Conservation (phyloP, 108 stramenopile genomes). For the Nitzschia inconspicua region DNA sequence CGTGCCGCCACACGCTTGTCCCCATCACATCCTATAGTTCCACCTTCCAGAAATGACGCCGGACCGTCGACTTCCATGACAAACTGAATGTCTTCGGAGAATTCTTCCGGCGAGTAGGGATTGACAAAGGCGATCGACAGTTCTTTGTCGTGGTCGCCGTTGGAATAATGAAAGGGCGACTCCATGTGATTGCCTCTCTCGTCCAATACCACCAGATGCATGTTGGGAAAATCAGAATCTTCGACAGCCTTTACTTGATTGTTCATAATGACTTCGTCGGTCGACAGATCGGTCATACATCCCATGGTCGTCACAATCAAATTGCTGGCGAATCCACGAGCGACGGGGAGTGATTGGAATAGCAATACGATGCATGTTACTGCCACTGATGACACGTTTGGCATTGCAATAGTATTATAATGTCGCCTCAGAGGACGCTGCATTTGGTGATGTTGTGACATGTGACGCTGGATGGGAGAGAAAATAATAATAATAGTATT, state of each 20-base stretch:
- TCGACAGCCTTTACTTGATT: conserved; percentile 36
- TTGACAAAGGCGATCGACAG: conserved; percentile 34
- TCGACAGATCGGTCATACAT: conserved; percentile 45
- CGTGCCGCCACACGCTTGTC: conserved; percentile 27
- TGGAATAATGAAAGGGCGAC: conserved; percentile 21
- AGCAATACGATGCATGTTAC: too few species aligned
- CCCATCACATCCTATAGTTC: conserved; percentile 35
- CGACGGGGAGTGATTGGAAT: too few species aligned
- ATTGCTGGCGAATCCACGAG: conserved; percentile 32
- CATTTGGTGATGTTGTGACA: too few species aligned
- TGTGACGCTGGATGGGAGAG: too few species aligned
- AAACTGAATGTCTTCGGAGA: conserved; percentile 54
- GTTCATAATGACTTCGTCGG: conserved; percentile 75
- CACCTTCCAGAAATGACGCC: conserved; percentile 34
- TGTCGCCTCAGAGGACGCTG: too few species aligned
- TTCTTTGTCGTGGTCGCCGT: neutral
- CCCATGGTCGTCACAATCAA: conserved; percentile 21
- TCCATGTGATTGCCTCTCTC: conserved; percentile 9
- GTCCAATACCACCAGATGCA: conserved; percentile 41
- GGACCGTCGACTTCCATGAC: conserved; percentile 45
- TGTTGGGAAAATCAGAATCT: conserved; percentile 36
- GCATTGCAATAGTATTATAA: too few species aligned
- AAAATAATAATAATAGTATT: too few species aligned
- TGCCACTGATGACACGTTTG: too few species aligned
- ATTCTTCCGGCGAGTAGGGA: conserved; percentile 27